These are phyloP conservation scores for Triticum turgidum DNA, from an alignment of 176 grass and related monocot species.

Conservation along the genomic window DNA sequence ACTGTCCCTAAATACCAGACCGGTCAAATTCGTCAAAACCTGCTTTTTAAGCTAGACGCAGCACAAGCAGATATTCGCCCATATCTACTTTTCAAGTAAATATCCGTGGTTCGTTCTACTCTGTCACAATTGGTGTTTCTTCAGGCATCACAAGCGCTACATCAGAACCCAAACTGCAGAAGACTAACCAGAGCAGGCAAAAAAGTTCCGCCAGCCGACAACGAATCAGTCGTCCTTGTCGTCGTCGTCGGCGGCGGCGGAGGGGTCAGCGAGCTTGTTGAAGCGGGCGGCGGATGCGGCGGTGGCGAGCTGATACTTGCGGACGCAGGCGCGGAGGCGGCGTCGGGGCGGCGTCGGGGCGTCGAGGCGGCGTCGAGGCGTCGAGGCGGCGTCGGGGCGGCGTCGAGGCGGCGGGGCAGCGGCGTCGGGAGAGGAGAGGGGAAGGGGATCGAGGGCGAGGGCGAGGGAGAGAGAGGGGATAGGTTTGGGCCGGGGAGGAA, in stretches of 20 bases:
- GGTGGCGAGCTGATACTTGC: constrained; percentile 52
- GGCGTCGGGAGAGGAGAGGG: no score
- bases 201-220: not conserved
- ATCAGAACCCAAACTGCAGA: not conserved
- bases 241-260: not conserved
- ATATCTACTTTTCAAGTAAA: no score
- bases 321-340: constrained; percentile 54
- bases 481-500: no score
- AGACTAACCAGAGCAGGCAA: not conserved
- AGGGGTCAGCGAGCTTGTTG: constrained; percentile 24
- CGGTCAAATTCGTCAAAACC: no score
- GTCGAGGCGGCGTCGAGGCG: no score
- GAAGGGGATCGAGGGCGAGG: no score
- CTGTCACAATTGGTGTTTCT: not conserved
- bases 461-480: no score
- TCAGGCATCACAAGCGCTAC: not conserved
- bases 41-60: no score
- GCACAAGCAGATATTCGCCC: no score
- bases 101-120: not conserved
- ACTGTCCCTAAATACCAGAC: no score
- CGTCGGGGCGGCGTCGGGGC: constrained; percentile 1
- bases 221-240: not conserved
- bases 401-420: no score
- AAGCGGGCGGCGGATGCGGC: constrained; percentile 35
- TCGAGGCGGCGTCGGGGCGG: no score